Evolutionary conservation across 148 eudicot species (phyloP), one percentile per base, ranked within the genome.

Genomic region (Fagopyrum homotropicum): DNA sequence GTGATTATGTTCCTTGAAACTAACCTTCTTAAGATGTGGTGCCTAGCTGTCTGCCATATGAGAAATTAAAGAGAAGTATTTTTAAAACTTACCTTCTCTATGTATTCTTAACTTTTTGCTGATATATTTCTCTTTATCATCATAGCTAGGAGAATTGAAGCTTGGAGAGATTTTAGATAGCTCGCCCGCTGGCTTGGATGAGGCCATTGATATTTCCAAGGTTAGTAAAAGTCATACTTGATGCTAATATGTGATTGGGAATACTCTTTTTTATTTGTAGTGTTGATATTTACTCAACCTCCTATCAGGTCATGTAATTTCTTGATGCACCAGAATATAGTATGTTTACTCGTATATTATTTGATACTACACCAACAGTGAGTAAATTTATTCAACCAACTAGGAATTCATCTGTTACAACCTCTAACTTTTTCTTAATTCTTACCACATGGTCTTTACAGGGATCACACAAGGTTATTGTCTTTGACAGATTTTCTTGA

Each of bases 361-460:
- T 94, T 80, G 98, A 94, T 81, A 94, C 97, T 50, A 96, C 97
- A 75, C 97, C 98, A 48, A 91, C 98, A 84, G 98, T 94, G 73
- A 88, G 88, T 56, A 71, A 61, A 70, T 30, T 4, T 15, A 48
- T 2, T 48, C 17, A 6, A 9, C 52, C 12, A 4, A 29, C 17
- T 30, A 29, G 12, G 17, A 50, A 55, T 69, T 61, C 57, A 19
- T 66, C 2, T 61, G 11, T 60, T 60, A 45, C 19, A 2, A 73
- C 26, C 45, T 30, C n/a, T n/a, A 45, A 4, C 50, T 19, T 74
- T 64, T 47, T 15, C 52, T 29, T 68, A 72, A 54, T 69, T 70
- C 47, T 69, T 76, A 17, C 10, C 61, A 44, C 56, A 22, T 78
- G 52, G 75, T 43, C 30, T 75, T 78, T 43, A 57, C 85, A 94